Conservation (phyloP, 768 basidiomycete genomes). For the Russula earlei region DNA sequence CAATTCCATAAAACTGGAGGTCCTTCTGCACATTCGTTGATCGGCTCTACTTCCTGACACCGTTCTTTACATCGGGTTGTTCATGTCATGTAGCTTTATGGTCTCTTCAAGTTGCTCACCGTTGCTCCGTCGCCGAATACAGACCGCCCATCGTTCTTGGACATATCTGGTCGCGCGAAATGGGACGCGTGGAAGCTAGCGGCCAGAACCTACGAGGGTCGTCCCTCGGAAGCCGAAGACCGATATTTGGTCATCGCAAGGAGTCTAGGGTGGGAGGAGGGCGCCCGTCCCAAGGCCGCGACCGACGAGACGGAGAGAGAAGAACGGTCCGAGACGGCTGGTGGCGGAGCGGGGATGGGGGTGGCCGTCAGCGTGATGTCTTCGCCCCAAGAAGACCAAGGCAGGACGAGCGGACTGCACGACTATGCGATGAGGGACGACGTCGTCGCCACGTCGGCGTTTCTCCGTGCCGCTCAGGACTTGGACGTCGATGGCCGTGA, state of each 20-base stretch:
- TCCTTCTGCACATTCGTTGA: slow-evolving; percentile 27
- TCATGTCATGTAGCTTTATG: slow-evolving; percentile 53
- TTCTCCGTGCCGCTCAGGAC: slow-evolving; percentile 34
- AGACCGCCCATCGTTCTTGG: slow-evolving; percentile 65
- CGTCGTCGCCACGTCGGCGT: slow-evolving; percentile 32
- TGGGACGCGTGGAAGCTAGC: slow-evolving; percentile 74
- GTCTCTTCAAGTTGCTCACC: slow-evolving; percentile 70
- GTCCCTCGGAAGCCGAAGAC: slow-evolving; percentile 41
- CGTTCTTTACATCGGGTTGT: slow-evolving; percentile 4
- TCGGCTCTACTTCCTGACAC: slow-evolving; percentile 14
- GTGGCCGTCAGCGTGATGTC: slow-evolving; percentile 52
- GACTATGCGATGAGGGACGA: slow-evolving; percentile 55
- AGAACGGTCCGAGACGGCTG: not conserved
- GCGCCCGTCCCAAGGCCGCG: slow-evolving; percentile 13
- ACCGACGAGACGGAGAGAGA: slow-evolving; percentile 22
- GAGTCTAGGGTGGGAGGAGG: slow-evolving; percentile 58
- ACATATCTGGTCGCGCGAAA: slow-evolving; percentile 71
- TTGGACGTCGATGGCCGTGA: slow-evolving; percentile 52
- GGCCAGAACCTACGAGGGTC: slow-evolving; percentile 39
- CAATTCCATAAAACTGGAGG: slow-evolving; percentile 65
- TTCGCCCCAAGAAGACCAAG: slow-evolving; percentile 28
- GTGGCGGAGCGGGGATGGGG: slow-evolving; percentile 43
- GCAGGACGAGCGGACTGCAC: slow-evolving; percentile 36
- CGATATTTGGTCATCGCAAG: slow-evolving; percentile 63
- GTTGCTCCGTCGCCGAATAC: slow-evolving; percentile 44